Percentiles rank a stretch among this genome's conserved stretches.
phyloP scores from a whole-genome alignment of 164 flowering plant genomes.

The Berberis vulgaris region DNA sequence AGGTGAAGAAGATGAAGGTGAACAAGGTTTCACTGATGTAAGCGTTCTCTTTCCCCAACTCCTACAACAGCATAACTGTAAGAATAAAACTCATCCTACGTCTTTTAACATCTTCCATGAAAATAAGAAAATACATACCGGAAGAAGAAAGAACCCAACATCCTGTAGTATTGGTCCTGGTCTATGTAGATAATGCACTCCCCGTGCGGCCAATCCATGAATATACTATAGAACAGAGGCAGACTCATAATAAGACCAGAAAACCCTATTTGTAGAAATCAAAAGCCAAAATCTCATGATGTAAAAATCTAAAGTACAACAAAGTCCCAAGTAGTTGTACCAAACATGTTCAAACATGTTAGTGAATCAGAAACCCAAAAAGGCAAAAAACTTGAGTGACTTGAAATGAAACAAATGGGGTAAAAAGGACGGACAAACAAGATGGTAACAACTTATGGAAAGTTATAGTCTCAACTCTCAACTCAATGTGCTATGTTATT shows the following conservation, averaged over 20 bases:
- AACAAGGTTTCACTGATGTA: slow-evolving; percentile 90
- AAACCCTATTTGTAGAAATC: neutral
- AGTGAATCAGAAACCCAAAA: too few relatives aligned
- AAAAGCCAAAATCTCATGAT: neutral
- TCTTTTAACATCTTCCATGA: neutral
- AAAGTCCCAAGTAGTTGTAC: too few relatives aligned
- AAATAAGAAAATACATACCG: slow-evolving; percentile 36
- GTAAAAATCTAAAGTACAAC: too few relatives aligned
- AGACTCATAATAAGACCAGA: neutral
- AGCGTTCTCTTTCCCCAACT: slow-evolving; percentile 83
- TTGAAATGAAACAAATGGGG: too few relatives aligned
- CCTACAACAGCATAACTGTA: slow-evolving; percentile 30
- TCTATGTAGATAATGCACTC: slow-evolving; percentile 92
- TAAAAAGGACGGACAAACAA: too few relatives aligned
- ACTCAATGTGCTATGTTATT: too few relatives aligned
- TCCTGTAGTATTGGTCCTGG: slow-evolving; percentile 97
- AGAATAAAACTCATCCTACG: neutral
- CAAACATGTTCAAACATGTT: too few relatives aligned
- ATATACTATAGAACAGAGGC: slow-evolving; percentile 51
- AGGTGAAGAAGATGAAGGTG: slow-evolving; percentile 64
- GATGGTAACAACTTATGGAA: too few relatives aligned
- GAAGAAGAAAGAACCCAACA: slow-evolving; percentile 81
- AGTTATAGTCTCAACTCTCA: too few relatives aligned
- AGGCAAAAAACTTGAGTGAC: too few relatives aligned
- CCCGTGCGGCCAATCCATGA: slow-evolving; percentile 96